Evolutionary conservation across 371 early-diverging fungal species (phyloP).

Genomic region (Entomophthora muscae): DNA sequence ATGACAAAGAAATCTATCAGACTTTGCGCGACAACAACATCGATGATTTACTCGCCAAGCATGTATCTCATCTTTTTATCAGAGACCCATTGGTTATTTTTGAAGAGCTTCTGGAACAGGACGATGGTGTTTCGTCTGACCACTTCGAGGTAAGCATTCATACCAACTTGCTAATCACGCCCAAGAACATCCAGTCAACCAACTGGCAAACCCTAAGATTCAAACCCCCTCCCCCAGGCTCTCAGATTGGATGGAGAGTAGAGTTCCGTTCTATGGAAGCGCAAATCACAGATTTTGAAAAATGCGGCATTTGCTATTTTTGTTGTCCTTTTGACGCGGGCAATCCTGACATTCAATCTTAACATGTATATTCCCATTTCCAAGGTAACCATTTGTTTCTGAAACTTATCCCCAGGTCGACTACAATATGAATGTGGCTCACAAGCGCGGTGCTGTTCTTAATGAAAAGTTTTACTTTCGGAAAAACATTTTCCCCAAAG

Average conservation of each 20-base stretch:
- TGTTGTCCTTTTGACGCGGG: conserved; percentile 78
- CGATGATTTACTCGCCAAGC: conserved; percentile 81
- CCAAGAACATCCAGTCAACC: conserved; percentile 90
- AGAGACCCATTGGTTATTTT: conserved; percentile 97
- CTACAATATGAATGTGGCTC: conserved; percentile 85
- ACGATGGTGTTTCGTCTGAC: conserved; percentile 64
- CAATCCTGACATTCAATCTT: conserved; percentile 73
- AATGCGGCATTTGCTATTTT: conserved; percentile 95
- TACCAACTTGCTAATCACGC: not conserved
- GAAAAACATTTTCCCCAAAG: conserved; percentile 47
- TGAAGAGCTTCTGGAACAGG: conserved; percentile 65
- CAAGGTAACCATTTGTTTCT: conserved; percentile 28
- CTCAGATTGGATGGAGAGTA: conserved; percentile 93
- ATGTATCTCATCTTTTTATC: conserved; percentile 93
- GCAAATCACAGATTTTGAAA: conserved; percentile 94
- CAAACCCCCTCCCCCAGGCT: conserved; percentile 89
- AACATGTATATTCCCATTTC: conserved; percentile 95
- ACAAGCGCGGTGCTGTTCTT: conserved; percentile 65
- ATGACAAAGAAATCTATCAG: conserved; percentile 61
- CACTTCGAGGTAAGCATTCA: conserved; percentile 69
- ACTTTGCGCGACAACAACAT: conserved; percentile 50
- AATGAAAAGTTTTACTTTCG: conserved; percentile 81
- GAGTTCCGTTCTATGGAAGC: conserved; percentile 98
- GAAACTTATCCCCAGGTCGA: conserved; percentile 42
- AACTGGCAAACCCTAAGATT: conserved; percentile 99